Evolutionary conservation across 257 asterid species (phyloP).

Genomic region (Ballota nigra): DNA sequence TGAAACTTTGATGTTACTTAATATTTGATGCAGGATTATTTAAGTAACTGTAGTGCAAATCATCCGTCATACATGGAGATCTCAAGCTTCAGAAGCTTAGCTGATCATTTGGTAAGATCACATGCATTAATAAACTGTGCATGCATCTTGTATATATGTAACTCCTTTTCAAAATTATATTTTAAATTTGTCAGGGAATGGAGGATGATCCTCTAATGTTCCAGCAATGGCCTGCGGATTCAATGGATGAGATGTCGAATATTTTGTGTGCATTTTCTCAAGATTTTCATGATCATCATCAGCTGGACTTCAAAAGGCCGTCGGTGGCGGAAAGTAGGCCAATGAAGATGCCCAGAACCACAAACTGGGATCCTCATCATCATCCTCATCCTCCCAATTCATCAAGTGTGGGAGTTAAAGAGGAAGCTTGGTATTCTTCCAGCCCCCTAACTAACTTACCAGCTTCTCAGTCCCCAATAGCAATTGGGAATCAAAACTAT

Average conservation of each 20-base stretch:
- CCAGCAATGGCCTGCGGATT: slow-evolving; percentile 53
- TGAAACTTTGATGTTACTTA: neutral
- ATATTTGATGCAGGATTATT: slow-evolving; percentile 33
- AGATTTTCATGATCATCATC: neutral
- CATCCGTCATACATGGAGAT: slow-evolving; percentile 43
- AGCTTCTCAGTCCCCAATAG: slow-evolving; percentile 28
- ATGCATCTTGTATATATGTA: no score
- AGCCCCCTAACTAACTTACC: slow-evolving; percentile 20
- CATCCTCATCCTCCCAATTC: neutral
- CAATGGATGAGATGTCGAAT: slow-evolving; percentile 41
- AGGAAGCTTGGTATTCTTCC: slow-evolving; percentile 41
- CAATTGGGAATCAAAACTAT: slow-evolving; percentile 32
- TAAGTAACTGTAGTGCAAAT: neutral
- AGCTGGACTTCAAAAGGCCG: slow-evolving; percentile 36
- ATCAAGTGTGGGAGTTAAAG: slow-evolving; percentile 36
- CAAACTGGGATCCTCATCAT: slow-evolving; percentile 19
- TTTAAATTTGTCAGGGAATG: no score
- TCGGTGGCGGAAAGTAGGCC: slow-evolving; percentile 34
- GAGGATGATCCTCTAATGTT: slow-evolving; percentile 51
- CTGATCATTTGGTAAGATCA: slow-evolving; percentile 51
- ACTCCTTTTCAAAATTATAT: no score
- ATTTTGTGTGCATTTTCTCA: slow-evolving; percentile 36
- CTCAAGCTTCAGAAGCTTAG: slow-evolving; percentile 42
- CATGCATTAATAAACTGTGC: neutral
- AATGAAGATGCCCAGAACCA: slow-evolving; percentile 45